Base-by-base conservation (phyloP, 2,329 filamentous ascomycete species). In the Ramularia collo-cygni region DNA sequence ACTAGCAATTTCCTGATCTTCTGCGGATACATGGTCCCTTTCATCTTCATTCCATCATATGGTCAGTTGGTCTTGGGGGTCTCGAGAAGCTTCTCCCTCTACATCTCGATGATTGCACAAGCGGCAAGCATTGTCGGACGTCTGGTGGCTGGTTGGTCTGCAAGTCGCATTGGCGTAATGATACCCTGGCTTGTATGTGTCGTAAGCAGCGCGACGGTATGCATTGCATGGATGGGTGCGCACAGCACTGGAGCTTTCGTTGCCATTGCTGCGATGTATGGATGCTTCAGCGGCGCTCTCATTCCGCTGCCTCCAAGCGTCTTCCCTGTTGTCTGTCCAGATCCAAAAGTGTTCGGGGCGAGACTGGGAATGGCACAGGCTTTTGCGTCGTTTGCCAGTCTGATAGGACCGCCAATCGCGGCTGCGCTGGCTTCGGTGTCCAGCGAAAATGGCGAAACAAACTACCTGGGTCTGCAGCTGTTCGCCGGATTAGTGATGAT, bases 211-310 rank as follows among this genome's bases (percentile, higher is more conserved):
- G 67, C 67, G 2, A 53, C 71, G 8, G 56, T 75, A 26, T 59
- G 76, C 15, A 76, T 71, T 48, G 68, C 67, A 29, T 83, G 79
- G 79, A 67, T 70, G 3, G 69, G 66, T 1, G 74, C 80, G 2
- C 43, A 54, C 8, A 61, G 47, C 7, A 41, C 54, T 3, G 51
- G 52, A 14, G 58, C 62, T 0, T 53, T 73, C 3, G 67, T 67
- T 42, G 63, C 54, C 0, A 70, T 68, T 46, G 60, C 65, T 0
- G 60, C 66, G 2, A 47, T 68, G 3, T 70, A 69, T 37, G 70
- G 70, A 0, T 60, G 68, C 41, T 65, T 68, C 30, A 60, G 59
- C 3, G 67, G 64, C 2, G 67, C 64, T 0, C 62, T 69, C 9
- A 69, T 71, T 38, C 64, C 66, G 1, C 55, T 71, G 6, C 70